Evolutionary conservation across 768 basidiomycete genomes (phyloP).

Genomic region (Pulveroboletus ravenelii): DNA sequence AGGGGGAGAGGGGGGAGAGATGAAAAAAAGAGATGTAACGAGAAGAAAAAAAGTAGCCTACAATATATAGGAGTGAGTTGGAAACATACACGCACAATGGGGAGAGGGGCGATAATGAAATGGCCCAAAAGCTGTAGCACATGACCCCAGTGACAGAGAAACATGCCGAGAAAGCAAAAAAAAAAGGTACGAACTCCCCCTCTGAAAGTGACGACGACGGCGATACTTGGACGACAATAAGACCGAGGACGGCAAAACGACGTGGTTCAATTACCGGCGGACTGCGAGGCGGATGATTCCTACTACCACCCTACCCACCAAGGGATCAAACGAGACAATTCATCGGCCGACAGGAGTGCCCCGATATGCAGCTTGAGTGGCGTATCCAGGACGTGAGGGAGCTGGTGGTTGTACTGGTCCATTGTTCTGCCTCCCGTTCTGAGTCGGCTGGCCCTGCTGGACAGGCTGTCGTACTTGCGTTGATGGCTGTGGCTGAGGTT

Average conservation of each 20-base stretch:
- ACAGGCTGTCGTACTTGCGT: slow-evolving; percentile 25
- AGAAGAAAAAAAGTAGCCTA: slow-evolving; percentile 21
- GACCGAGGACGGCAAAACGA: slow-evolving; percentile 14
- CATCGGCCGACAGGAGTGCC: slow-evolving; percentile 28
- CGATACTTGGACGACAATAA: slow-evolving; percentile 9
- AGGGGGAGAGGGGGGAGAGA: background rate
- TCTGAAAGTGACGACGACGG: slow-evolving; percentile 6
- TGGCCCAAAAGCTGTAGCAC: slow-evolving; percentile 11
- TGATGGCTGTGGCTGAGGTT: slow-evolving; percentile 28
- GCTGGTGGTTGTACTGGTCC: slow-evolving; percentile 19
- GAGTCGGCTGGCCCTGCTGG: slow-evolving; percentile 22
- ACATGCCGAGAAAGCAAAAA: slow-evolving; percentile 11
- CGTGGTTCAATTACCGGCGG: slow-evolving; percentile 8
- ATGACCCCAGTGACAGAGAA: slow-evolving; percentile 8
- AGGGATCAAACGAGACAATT: slow-evolving; percentile 1
- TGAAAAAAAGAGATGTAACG: slow-evolving; percentile 13
- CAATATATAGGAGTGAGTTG: slow-evolving; percentile 28
- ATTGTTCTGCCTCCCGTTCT: slow-evolving; percentile 30
- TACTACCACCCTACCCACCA: background rate
- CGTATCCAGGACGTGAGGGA: slow-evolving; percentile 20
- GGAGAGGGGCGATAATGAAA: slow-evolving; percentile 2
- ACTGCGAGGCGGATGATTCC: slow-evolving; percentile 13
- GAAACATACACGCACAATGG: slow-evolving; percentile 21
- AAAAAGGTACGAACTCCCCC: slow-evolving; percentile 10
- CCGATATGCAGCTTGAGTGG: slow-evolving; percentile 25